A percentile compares a stretch with the other conserved stretches of the same genome.
phyloP scores from a whole-genome alignment of 768 basidiomycete species.

The Postia placenta region DNA sequence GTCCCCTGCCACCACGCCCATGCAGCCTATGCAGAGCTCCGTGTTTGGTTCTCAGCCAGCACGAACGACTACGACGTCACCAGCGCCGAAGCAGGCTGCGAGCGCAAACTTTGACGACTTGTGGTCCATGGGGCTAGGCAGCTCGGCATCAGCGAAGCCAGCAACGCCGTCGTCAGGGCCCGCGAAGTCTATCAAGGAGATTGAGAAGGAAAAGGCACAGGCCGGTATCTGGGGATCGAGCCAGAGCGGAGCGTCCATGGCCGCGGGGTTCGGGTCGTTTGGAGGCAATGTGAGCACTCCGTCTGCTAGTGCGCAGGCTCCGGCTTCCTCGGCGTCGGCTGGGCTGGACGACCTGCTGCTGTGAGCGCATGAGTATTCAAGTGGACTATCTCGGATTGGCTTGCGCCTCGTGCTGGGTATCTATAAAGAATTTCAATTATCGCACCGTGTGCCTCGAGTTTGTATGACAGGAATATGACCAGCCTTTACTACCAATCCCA shows the following conservation, averaged over 20 bases:
- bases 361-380: conserved; percentile 7
- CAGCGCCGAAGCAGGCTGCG: conserved; percentile 29
- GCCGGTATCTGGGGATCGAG: conserved; percentile 71
- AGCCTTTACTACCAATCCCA: too few relatives aligned
- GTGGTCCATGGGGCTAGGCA: conserved; percentile 76
- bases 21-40: conserved; percentile 12
- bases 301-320: conserved; percentile 14
- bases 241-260: conserved; percentile 16
- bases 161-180: conserved; percentile 11
- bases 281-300: conserved; percentile 12
- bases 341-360: conserved; percentile 38
- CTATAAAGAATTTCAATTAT: too few relatives aligned
- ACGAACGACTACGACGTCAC: conserved; percentile 20
- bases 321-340: conserved; percentile 19
- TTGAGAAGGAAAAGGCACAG: conserved; percentile 83
- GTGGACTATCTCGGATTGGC: neutral
- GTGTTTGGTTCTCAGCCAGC: conserved; percentile 15
- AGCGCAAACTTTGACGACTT: conserved; percentile 78
- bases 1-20: conserved; percentile 15
- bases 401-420: neutral
- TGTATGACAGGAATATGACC: too few relatives aligned
- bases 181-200: conserved; percentile 73
- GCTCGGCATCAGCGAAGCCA: conserved; percentile 21
- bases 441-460: too few relatives aligned
- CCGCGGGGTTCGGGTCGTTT: conserved; percentile 24